phyloP scores from a whole-genome alignment of 2,329 filamentous ascomycete species.

The Madurella fahalii region DNA sequence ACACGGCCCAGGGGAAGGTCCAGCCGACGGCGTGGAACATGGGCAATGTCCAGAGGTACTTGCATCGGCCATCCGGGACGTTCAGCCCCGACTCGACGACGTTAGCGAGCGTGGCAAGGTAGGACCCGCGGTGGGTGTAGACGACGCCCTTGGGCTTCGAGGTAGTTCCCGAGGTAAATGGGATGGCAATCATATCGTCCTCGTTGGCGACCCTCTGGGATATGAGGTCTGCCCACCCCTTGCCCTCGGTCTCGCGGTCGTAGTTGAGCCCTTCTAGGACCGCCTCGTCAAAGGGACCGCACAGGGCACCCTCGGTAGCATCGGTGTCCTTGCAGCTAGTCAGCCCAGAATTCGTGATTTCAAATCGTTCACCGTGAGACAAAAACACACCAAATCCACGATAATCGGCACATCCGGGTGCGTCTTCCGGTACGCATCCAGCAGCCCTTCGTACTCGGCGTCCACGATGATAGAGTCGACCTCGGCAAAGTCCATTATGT shows the following conservation, averaged over 20 bases:
- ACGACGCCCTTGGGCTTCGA: conserved; percentile 89
- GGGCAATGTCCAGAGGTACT: conserved; percentile 87
- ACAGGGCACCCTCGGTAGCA: conserved; percentile 65
- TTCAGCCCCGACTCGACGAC: conserved; percentile 87
- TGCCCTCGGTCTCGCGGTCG: conserved; percentile 60
- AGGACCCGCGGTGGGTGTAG: conserved; percentile 83
- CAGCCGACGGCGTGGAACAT: conserved; percentile 77
- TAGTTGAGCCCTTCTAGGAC: conserved; percentile 74
- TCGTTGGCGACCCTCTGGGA: conserved; percentile 64
- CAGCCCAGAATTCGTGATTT: background rate
- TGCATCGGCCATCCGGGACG: conserved; percentile 61
- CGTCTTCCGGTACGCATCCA: conserved; percentile 60
- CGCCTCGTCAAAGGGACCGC: conserved; percentile 78
- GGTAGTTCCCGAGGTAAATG: conserved; percentile 93
- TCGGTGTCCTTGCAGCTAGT: conserved; percentile 63
- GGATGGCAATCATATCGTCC: conserved; percentile 77
- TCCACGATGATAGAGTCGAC: conserved; percentile 87
- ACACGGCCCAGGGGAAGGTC: conserved; percentile 93
- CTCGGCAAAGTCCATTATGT: conserved; percentile 85
- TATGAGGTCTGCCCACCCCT: conserved; percentile 75
- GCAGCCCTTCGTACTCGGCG: conserved; percentile 67
- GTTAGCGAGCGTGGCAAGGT: conserved; percentile 80
- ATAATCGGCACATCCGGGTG: conserved; percentile 66
- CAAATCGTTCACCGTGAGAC: background rate
- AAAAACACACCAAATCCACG: conserved; percentile 56